Conservation (phyloP, 306 rosid genomes). For the Hylodesmum podocarpum region DNA sequence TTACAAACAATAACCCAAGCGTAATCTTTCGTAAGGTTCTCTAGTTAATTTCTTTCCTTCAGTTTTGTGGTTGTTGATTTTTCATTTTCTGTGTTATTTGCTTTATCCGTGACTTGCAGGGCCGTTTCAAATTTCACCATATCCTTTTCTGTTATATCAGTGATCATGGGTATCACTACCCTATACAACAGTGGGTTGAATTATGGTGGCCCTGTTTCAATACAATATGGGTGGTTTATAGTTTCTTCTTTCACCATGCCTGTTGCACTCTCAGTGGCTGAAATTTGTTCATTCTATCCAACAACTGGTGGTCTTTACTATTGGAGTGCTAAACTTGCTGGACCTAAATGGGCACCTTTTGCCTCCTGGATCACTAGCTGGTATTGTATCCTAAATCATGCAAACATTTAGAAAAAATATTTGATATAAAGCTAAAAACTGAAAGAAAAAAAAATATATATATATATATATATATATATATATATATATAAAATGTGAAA, state of each 20-base stretch:
- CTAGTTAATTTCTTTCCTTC: neutral
- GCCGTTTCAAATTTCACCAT: conserved; percentile 79
- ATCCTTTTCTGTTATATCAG: conserved; percentile 89
- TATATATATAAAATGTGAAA: too few species aligned
- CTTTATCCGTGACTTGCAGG: conserved; percentile 33
- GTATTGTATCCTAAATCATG: too few species aligned
- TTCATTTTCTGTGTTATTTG: neutral
- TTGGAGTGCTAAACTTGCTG: conserved; percentile 98
- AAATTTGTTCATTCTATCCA: conserved; percentile 89
- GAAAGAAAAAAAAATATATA: too few species aligned
- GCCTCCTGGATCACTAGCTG: conserved; percentile 99
- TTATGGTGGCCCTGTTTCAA: conserved; percentile 80
- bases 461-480: too few species aligned
- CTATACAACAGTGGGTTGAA: conserved; percentile 74
- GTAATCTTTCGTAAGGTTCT: conserved; percentile 77
- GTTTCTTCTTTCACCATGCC: conserved; percentile 74
- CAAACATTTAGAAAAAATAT: too few species aligned
- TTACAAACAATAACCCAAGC: conserved; percentile 96
- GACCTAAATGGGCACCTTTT: conserved; percentile 86
- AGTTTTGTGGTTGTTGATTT: too few species aligned
- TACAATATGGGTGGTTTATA: conserved; percentile 80
- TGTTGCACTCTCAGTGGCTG: conserved; percentile 92
- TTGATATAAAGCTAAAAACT: too few species aligned
- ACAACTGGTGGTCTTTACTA: conserved; percentile 95
- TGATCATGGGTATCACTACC: conserved; percentile 83